A percentile compares a stretch with the other conserved stretches of the same genome.
Conservation (phyloP, 352 stramenopile genomes). For the Phytophthora pseudosyringae region DNA sequence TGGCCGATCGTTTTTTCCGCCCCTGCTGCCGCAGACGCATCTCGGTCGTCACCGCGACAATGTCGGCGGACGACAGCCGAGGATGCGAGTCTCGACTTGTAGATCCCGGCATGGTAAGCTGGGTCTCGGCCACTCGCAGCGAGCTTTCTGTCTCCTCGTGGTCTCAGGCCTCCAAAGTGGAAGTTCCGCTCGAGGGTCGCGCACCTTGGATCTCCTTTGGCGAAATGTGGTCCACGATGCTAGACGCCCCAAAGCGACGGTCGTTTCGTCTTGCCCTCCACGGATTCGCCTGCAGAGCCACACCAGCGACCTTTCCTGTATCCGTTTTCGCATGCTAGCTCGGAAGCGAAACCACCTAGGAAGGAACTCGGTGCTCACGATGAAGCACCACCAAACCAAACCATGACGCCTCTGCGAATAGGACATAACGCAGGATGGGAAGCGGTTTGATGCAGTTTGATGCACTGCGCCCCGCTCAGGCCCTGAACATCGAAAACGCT, state of each 20-base stretch:
- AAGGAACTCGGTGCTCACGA: background rate
- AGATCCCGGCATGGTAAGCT: conserved; percentile 35
- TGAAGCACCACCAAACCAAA: background rate
- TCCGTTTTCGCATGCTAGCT: conserved; percentile 11
- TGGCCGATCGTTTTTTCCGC: conserved; percentile 57
- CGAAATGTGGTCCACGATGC: background rate
- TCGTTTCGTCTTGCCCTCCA: conserved; percentile 25
- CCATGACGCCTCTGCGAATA: conserved; percentile 6
- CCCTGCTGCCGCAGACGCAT: conserved; percentile 70
- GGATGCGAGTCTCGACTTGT: conserved; percentile 43
- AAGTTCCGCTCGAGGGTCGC: conserved; percentile 29
- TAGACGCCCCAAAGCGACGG: conserved; percentile 23
- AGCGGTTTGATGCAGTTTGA: background rate
- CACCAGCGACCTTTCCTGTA: conserved; percentile 15
- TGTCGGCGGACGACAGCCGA: conserved; percentile 81
- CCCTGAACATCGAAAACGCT: conserved; percentile 6
- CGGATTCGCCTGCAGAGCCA: background rate
- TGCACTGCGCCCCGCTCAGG: conserved; percentile 14
- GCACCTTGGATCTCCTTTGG: conserved; percentile 19
- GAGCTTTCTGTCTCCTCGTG: conserved; percentile 7
- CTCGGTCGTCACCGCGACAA: conserved; percentile 84
- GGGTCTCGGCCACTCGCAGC: conserved; percentile 6
- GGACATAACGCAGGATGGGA: background rate
- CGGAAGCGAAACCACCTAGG: conserved; percentile 20
- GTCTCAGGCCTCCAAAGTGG: conserved; percentile 27